Conservation (phyloP, 2,329 filamentous ascomycete genomes). For the Trichoderma polysporum region DNA sequence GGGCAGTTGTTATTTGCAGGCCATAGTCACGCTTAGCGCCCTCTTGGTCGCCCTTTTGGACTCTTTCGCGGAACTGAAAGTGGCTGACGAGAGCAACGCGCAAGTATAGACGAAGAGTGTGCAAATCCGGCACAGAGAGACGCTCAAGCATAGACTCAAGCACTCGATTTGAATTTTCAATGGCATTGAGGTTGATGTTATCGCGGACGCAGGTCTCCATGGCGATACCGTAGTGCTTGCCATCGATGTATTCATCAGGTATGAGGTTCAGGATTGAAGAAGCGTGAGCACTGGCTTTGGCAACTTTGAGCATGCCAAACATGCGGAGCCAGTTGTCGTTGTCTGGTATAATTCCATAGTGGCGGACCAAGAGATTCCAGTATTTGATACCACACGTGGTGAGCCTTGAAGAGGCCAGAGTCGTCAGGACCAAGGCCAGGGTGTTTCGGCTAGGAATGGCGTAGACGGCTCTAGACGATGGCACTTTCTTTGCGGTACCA, state of each 20-base stretch:
- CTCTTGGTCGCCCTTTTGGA: constrained; percentile 32
- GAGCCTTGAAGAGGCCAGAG: constrained; percentile 60
- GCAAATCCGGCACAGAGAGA: constrained; percentile 48
- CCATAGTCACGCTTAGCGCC: constrained; percentile 47
- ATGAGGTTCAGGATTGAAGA: constrained; percentile 59
- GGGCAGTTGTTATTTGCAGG: constrained; percentile 49
- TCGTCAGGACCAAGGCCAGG: constrained; percentile 68
- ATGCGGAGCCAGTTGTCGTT: constrained; percentile 66
- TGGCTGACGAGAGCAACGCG: constrained; percentile 52
- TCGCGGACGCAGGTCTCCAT: constrained; percentile 74
- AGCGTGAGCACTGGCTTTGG: constrained; percentile 63
- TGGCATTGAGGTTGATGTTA: constrained; percentile 68
- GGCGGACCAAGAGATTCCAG: constrained; percentile 69
- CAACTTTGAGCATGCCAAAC: constrained; percentile 64
- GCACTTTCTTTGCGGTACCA: constrained; percentile 21
- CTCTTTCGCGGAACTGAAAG: constrained; percentile 38
- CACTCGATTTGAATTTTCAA: constrained; percentile 64
- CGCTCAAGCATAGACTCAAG: constrained; percentile 60
- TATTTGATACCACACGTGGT: constrained; percentile 68
- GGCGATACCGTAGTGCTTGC: constrained; percentile 66
- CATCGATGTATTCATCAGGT: constrained; percentile 44
- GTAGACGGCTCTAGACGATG: constrained; percentile 32
- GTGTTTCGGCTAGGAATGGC: constrained; percentile 53
- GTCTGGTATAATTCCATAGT: constrained; percentile 68
- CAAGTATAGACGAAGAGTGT: constrained; percentile 56